phyloP scores from a whole-genome alignment of 768 basidiomycete genomes.

The Calocybe cyanea region DNA sequence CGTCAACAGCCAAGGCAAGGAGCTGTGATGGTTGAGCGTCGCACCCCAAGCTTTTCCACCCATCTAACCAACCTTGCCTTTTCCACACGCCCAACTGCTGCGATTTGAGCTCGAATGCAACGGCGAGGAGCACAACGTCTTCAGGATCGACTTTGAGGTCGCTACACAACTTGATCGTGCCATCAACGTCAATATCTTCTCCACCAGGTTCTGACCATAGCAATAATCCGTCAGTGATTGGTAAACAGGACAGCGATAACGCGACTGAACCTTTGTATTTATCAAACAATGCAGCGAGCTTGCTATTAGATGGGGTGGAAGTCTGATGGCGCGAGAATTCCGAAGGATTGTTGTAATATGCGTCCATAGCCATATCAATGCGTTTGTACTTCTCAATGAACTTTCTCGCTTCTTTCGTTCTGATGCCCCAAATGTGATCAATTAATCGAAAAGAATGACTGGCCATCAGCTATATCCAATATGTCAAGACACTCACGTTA shows the following conservation, averaged over 20 bases:
- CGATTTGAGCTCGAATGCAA: constrained; percentile 80
- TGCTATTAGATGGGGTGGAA: constrained; percentile 45
- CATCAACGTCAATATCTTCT: constrained; percentile 70
- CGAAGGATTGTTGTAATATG: constrained; percentile 59
- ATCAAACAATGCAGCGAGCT: constrained; percentile 56
- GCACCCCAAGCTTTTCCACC: constrained; percentile 74
- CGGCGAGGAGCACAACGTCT: constrained; percentile 75
- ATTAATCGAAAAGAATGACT: constrained; percentile 28
- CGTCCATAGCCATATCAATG: constrained; percentile 70
- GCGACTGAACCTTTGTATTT: constrained; percentile 57
- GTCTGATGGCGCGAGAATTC: constrained; percentile 26
- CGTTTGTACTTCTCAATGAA: constrained; percentile 69
- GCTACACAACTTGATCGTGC: constrained; percentile 73
- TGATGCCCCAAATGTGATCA: constrained; percentile 20
- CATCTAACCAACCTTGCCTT: constrained; percentile 69
- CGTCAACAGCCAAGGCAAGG: neutral
- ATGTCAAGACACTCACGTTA: constrained; percentile 55
- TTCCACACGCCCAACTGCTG: constrained; percentile 71
- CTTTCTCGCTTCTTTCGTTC: constrained; percentile 57
- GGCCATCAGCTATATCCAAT: too few species aligned
- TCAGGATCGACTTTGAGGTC: constrained; percentile 71
- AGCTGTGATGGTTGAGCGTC: too few species aligned
- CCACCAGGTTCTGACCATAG: constrained; percentile 46
- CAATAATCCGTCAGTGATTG: neutral
- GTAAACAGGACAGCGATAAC: neutral